Conservation (phyloP, 2,329 filamentous ascomycete species). For the Neoarthrinium moseri region DNA sequence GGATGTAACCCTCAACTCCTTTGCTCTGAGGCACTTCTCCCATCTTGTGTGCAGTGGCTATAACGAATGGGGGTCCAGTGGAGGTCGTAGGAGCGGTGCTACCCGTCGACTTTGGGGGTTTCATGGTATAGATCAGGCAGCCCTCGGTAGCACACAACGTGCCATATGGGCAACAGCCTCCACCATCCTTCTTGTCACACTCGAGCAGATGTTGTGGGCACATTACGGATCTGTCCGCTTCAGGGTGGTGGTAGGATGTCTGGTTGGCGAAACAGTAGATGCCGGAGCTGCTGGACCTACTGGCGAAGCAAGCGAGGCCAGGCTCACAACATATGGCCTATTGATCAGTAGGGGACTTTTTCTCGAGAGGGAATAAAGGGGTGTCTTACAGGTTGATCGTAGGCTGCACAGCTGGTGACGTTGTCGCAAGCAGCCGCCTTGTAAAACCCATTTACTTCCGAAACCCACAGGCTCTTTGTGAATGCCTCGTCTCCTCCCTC, state of each 20-base stretch:
- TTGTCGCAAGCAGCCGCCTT: no score
- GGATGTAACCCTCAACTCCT: neutral
- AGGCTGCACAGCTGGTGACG: conserved; percentile 16
- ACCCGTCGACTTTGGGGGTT: neutral
- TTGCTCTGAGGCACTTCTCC: conserved; percentile 7
- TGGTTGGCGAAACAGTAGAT: conserved; percentile 18
- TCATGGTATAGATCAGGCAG: conserved; percentile 10
- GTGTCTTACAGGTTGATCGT: conserved; percentile 13
- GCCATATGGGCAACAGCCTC: conserved; percentile 18
- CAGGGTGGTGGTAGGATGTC: conserved; percentile 7
- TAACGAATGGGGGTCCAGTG: neutral
- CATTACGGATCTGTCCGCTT: conserved; percentile 7
- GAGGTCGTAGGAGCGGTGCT: neutral
- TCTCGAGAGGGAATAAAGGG: neutral
- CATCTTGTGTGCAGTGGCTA: conserved; percentile 7
- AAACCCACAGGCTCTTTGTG: no score
- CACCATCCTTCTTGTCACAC: conserved; percentile 15
- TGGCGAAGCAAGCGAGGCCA: conserved; percentile 16
- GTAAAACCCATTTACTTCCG: no score
- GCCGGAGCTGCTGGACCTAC: conserved; percentile 17
- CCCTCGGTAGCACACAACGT: conserved; percentile 15
- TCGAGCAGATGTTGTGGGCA: conserved; percentile 11
- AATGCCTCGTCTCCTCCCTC: no score
- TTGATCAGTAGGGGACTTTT: no score
- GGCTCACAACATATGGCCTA: conserved; percentile 22